Conservation (phyloP, 495 filamentous ascomycete species). For the Annulohypoxylon nitens region DNA sequence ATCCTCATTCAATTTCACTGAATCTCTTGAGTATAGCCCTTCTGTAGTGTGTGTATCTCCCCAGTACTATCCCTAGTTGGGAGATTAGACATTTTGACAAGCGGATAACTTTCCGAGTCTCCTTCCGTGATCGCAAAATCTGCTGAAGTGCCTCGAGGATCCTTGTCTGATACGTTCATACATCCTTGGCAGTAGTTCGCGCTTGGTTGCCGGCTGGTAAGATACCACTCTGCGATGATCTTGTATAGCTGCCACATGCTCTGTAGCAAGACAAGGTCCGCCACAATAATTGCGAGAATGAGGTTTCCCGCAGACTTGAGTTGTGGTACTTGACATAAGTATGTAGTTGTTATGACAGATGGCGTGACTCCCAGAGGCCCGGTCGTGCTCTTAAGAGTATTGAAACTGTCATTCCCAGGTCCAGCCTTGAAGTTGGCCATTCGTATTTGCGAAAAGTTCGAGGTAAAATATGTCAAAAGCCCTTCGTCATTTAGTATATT, state of each 20-base stretch:
- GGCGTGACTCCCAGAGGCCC: not conserved
- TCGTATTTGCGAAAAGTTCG: not conserved
- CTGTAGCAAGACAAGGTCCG: constrained; percentile 3
- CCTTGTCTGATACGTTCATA: not conserved
- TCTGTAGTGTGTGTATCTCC: not conserved
- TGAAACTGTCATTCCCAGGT: not conserved
- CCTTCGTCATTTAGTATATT: not conserved
- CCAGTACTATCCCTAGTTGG: not conserved
- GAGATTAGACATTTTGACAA: not conserved
- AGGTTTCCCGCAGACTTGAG: not conserved
- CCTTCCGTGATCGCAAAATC: not conserved
- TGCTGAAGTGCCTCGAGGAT: not conserved
- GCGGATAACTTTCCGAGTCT: not conserved
- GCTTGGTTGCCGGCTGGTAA: not conserved
- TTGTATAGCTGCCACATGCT: not conserved
- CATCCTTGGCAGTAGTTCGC: not conserved
- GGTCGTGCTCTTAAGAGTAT: not conserved
- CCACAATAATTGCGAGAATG: not conserved
- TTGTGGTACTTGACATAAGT: not conserved
- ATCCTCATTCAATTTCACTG: not conserved
- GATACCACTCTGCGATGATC: not conserved
- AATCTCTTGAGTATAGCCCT: not conserved
- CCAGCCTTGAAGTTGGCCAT: not conserved
- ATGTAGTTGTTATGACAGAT: not conserved
- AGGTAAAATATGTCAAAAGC: not conserved